Conservation (phyloP, 2,329 filamentous ascomycete species). For the Trichoderma atroviride region DNA sequence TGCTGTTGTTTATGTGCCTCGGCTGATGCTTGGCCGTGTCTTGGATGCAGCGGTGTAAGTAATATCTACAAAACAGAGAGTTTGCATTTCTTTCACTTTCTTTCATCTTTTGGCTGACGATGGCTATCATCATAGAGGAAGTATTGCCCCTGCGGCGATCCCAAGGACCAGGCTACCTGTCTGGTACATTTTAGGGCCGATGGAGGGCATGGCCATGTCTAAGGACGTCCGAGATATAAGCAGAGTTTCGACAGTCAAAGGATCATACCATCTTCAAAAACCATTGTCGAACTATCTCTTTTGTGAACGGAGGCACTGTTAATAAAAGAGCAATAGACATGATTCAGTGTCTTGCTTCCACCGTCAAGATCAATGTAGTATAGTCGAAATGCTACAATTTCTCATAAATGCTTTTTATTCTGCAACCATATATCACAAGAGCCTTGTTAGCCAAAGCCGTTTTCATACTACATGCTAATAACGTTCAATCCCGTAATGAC, state of each 20-base stretch:
- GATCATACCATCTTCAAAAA: background rate
- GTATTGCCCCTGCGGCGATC: background rate
- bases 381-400: background rate
- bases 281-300: background rate
- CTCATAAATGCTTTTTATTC: background rate
- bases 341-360: background rate
- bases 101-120: background rate
- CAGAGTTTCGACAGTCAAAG: background rate
- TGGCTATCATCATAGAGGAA: background rate
- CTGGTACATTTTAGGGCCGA: too few relatives aligned
- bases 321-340: background rate
- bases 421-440: background rate
- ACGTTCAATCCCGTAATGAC: background rate
- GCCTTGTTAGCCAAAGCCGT: background rate
- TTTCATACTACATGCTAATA: background rate
- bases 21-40: background rate
- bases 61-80: too few relatives aligned
- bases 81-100: background rate
- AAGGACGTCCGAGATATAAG: too few relatives aligned
- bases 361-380: background rate
- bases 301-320: background rate
- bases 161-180: background rate
- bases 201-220: background rate
- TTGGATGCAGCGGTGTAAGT: slow-evolving; percentile 2
- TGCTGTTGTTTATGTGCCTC: background rate